phyloP scores from a whole-genome alignment of 345 rosid species.

The Aurinia saxatilis region DNA sequence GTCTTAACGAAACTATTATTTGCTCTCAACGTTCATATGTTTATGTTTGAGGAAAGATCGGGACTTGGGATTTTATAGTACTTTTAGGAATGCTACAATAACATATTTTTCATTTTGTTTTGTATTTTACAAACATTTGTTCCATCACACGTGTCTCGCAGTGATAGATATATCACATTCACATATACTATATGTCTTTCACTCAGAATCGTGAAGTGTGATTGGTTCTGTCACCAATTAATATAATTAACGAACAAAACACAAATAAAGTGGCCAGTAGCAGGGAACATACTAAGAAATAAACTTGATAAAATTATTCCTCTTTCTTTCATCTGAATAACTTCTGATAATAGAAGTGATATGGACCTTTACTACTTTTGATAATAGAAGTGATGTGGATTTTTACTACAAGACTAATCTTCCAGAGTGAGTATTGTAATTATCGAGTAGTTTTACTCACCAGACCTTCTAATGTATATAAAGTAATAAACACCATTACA shows the following conservation, averaged over 20 bases:
- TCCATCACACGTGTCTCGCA: slow-evolving; percentile 13
- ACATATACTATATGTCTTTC: background rate
- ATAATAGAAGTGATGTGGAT: too few relatives aligned
- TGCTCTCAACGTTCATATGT: slow-evolving; percentile 8
- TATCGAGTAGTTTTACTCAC: too few relatives aligned
- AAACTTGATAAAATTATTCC: too few relatives aligned
- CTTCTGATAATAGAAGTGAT: too few relatives aligned
- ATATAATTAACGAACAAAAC: background rate
- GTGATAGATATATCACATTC: background rate
- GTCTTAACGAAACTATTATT: background rate
- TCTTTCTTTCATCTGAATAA: too few relatives aligned
- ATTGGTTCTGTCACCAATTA: slow-evolving; percentile 18
- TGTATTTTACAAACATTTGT: slow-evolving; percentile 10
- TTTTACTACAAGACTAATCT: too few relatives aligned
- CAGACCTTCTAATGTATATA: too few relatives aligned
- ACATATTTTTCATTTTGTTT: slow-evolving; percentile 9
- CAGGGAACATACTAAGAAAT: background rate
- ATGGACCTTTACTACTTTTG: too few relatives aligned
- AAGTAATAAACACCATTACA: too few relatives aligned
- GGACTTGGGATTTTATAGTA: slow-evolving; percentile 17
- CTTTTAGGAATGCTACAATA: background rate
- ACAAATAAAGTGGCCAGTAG: background rate
- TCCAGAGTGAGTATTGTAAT: too few relatives aligned
- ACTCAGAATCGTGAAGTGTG: background rate
- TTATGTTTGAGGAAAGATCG: slow-evolving; percentile 2